Evolutionary conservation across 352 stramenopile species (phyloP).

Genomic region (Globisporangium megalacanthum): DNA sequence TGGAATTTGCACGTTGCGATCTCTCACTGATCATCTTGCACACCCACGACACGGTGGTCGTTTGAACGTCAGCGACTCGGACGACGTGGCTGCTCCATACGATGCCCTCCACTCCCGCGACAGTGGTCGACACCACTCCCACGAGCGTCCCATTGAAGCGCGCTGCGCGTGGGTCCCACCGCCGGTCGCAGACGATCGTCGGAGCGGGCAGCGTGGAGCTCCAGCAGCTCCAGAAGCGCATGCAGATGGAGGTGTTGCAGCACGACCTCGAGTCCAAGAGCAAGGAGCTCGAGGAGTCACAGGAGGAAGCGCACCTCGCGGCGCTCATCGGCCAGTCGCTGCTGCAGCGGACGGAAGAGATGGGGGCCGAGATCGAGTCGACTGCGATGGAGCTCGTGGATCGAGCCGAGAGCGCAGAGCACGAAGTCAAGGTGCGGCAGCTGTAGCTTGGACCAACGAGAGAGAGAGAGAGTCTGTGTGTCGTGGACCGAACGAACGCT

Average conservation of each 20-base stretch:
- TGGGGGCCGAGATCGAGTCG: conserved; percentile 35
- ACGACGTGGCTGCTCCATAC: too few relatives aligned
- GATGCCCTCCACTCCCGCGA: too few relatives aligned
- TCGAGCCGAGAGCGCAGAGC: conserved; percentile 37
- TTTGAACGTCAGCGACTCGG: too few relatives aligned
- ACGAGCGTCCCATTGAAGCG: conserved; percentile 5
- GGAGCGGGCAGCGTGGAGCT: conserved; percentile 26
- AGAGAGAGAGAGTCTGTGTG: too few relatives aligned
- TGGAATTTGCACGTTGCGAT: too few relatives aligned
- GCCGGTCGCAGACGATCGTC: conserved; percentile 34
- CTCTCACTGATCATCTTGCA: too few relatives aligned
- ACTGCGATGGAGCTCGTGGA: conserved; percentile 21
- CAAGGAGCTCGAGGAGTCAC: conserved; percentile 39
- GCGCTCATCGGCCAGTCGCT: conserved; percentile 45
- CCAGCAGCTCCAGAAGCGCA: conserved; percentile 29
- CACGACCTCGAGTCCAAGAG: conserved; percentile 41
- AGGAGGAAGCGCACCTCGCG: conserved; percentile 42
- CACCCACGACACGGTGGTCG: too few relatives aligned
- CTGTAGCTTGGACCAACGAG: not conserved
- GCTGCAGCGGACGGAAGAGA: conserved; percentile 41
- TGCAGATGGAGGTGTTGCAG: conserved; percentile 39
- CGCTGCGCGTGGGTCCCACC: conserved; percentile 12
- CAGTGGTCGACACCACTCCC: not conserved
- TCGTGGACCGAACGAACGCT: not conserved
- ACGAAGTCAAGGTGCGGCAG: conserved; percentile 23